phyloP scores from a whole-genome alignment of 495 filamentous ascomycete species.

The Penicillium chermesinum region DNA sequence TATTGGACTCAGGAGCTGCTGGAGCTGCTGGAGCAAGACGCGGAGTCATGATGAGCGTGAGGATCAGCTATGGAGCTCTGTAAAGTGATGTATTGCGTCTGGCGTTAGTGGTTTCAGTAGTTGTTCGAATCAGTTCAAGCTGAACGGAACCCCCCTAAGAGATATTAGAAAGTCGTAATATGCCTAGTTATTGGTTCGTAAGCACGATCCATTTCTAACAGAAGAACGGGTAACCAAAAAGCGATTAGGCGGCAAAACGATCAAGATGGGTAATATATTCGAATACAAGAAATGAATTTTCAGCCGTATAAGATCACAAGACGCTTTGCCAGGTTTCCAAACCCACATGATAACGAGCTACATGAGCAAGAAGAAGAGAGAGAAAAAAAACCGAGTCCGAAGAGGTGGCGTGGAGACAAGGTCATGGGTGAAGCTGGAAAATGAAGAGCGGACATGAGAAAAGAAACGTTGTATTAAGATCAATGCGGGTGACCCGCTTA shows the following conservation, averaged over 20 bases:
- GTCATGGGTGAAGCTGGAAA: slow-evolving; percentile 3
- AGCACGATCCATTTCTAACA: background rate
- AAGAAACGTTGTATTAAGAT: slow-evolving; percentile 25
- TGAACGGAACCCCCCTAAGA: too few species aligned
- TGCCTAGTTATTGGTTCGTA: too few species aligned
- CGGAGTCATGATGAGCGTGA: slow-evolving; percentile 34
- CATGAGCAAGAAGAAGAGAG: slow-evolving; percentile 29
- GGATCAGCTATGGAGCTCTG: slow-evolving; percentile 20
- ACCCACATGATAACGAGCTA: slow-evolving; percentile 35
- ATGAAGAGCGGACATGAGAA: slow-evolving; percentile 7
- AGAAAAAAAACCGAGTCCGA: slow-evolving; percentile 11
- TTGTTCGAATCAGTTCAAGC: too few species aligned
- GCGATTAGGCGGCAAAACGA: slow-evolving; percentile 10
- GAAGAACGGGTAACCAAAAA: slow-evolving; percentile 2
- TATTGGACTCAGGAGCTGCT: slow-evolving; percentile 26
- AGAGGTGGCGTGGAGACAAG: slow-evolving; percentile 11
- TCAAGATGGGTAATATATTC: slow-evolving; percentile 16
- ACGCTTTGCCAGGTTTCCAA: slow-evolving; percentile 28
- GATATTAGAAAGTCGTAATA: too few species aligned
- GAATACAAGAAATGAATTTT: slow-evolving; percentile 30
- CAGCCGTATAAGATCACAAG: slow-evolving; percentile 22
- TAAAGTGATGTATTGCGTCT: background rate
- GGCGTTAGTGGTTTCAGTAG: background rate
- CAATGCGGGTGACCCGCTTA: slow-evolving; percentile 39
- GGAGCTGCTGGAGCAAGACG: slow-evolving; percentile 21